Conservation (phyloP, 106 monocot species). For the Posidonia australis region DNA sequence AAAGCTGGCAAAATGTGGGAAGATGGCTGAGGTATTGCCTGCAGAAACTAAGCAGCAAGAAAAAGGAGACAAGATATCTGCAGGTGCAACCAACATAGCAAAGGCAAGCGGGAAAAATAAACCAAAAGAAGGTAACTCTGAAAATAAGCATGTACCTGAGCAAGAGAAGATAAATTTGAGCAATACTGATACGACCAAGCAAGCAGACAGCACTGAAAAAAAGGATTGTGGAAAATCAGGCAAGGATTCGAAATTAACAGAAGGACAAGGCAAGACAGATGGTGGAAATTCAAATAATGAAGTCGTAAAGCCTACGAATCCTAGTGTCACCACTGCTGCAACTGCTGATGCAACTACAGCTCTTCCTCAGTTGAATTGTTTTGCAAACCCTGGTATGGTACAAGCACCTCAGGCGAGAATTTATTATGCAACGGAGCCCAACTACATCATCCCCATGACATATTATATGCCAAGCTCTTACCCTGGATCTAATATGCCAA, state of each 20-base stretch:
- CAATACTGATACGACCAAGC: neutral
- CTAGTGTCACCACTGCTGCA: neutral
- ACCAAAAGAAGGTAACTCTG: slow-evolving; percentile 1
- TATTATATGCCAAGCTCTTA: slow-evolving; percentile 16
- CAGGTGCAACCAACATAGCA: neutral
- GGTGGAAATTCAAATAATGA: neutral
- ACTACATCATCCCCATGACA: slow-evolving; percentile 13
- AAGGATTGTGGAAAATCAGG: neutral
- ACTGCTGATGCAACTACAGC: slow-evolving; percentile 4
- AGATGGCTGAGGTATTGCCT: slow-evolving; percentile 39
- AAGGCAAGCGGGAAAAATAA: slow-evolving; percentile 5
- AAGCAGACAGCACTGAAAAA: neutral
- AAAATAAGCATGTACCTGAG: neutral
- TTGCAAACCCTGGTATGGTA: slow-evolving; percentile 12
- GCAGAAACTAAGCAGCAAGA: slow-evolving; percentile 7
- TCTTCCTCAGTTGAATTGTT: slow-evolving; percentile 28
- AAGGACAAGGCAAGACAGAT: neutral
- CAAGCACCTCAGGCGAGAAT: neutral
- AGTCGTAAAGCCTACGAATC: neutral
- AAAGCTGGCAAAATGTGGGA: slow-evolving; percentile 52
- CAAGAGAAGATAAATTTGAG: neutral
- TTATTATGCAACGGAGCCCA: slow-evolving; percentile 32
- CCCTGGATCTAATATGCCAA: slow-evolving; percentile 1
- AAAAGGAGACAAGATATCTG: slow-evolving; percentile 6
- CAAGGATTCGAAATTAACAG: neutral